A percentile compares a stretch with the other conserved stretches of the same genome.
Evolutionary conservation across 1,139 yeast genomes (phyloP).

Genomic region (Sugiyamaella pinicola): DNA sequence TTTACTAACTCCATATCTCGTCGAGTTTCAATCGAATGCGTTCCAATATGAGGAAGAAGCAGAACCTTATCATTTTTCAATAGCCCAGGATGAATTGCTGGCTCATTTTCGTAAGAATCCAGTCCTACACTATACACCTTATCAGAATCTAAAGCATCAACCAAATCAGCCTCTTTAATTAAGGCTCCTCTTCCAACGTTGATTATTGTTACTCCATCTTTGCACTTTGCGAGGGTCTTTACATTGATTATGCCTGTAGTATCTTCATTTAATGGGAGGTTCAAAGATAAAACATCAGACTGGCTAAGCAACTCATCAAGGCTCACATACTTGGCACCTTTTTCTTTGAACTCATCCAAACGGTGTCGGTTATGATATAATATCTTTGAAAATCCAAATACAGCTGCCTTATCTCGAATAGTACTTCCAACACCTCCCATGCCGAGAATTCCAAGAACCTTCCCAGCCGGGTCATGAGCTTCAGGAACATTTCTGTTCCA

Average conservation of each 20-base stretch:
- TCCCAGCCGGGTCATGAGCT: slow-evolving; percentile 60
- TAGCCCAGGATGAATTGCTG: slow-evolving; percentile 47
- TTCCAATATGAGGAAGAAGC: slow-evolving; percentile 69
- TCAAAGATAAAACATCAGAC: slow-evolving; percentile 62
- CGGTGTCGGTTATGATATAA: slow-evolving; percentile 65
- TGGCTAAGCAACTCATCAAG: slow-evolving; percentile 58
- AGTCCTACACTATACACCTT: slow-evolving; percentile 58
- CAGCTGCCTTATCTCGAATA: slow-evolving; percentile 65
- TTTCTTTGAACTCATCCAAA: slow-evolving; percentile 56
- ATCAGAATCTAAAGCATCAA: slow-evolving; percentile 63
- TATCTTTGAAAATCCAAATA: slow-evolving; percentile 61
- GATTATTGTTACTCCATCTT: slow-evolving; percentile 65
- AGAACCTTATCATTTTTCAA: slow-evolving; percentile 49
- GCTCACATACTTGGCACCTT: slow-evolving; percentile 53
- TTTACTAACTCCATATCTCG: slow-evolving; percentile 60
- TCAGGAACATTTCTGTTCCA: slow-evolving; percentile 42
- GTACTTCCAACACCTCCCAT: slow-evolving; percentile 85
- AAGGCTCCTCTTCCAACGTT: slow-evolving; percentile 74
- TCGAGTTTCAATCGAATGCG: slow-evolving; percentile 58
- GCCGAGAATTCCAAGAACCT: slow-evolving; percentile 71
- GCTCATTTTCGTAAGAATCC: slow-evolving; percentile 87
- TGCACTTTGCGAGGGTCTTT: slow-evolving; percentile 58
- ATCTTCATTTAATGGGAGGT: slow-evolving; percentile 59
- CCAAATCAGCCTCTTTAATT: slow-evolving; percentile 65
- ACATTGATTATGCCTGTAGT: slow-evolving; percentile 59